phyloP scores from a whole-genome alignment of 345 rosid species.

The Corchorus capsularis region DNA sequence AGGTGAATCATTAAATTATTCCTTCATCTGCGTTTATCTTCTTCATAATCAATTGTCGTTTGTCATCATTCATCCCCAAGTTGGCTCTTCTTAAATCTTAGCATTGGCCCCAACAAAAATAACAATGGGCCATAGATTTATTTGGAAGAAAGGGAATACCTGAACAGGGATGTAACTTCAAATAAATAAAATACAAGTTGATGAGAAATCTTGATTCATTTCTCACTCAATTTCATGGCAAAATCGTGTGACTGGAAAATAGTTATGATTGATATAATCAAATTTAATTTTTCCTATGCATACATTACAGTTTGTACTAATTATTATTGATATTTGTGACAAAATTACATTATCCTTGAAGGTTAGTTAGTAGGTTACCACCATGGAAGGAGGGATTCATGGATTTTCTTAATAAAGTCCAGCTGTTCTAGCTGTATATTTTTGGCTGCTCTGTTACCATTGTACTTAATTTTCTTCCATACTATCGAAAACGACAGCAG shows the following conservation, averaged over 20 bases:
- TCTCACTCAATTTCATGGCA: neutral
- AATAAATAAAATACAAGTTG: neutral
- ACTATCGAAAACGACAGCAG: neutral
- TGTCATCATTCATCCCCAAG: neutral
- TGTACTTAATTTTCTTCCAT: neutral
- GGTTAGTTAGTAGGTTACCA: too few species aligned
- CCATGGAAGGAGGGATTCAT: too few species aligned
- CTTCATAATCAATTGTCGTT: neutral
- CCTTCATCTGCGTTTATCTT: neutral
- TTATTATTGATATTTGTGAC: too few species aligned
- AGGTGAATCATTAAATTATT: neutral
- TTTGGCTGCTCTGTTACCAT: neutral
- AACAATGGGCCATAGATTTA: neutral
- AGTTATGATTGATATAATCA: too few species aligned
- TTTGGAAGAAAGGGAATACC: neutral
- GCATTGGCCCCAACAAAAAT: neutral
- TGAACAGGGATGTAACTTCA: neutral
- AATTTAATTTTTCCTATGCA: too few species aligned
- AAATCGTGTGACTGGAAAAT: neutral
- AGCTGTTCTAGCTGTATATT: neutral
- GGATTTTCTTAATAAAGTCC: too few species aligned
- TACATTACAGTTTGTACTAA: too few species aligned
- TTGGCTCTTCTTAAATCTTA: neutral
- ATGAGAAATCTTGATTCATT: neutral
- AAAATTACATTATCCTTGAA: too few species aligned